Conservation (phyloP, 768 basidiomycete species). For the Amanita polypyramis region DNA sequence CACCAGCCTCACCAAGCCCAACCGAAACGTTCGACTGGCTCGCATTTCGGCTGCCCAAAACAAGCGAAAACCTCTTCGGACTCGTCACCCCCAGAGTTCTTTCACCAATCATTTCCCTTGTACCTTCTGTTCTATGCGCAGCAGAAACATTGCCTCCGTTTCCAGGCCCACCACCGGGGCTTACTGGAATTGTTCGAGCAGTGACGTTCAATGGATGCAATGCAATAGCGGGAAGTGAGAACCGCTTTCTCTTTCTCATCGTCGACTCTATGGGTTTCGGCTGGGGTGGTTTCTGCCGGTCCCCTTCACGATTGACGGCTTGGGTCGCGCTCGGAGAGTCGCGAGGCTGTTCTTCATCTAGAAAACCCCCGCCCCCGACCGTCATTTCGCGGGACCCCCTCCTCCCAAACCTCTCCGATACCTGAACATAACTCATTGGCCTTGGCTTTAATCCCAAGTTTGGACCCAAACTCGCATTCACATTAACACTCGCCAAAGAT, state of each 20-base stretch:
- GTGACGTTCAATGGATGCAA: slow-evolving; percentile 65
- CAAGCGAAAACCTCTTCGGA: slow-evolving; percentile 48
- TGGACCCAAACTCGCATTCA: no score
- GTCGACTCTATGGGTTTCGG: slow-evolving; percentile 10
- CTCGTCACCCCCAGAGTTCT: slow-evolving; percentile 10
- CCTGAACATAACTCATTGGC: slow-evolving; percentile 56
- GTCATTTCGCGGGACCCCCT: neutral
- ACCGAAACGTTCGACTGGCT: neutral
- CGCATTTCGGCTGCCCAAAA: slow-evolving; percentile 31
- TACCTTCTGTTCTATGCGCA: slow-evolving; percentile 6
- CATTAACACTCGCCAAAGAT: slow-evolving; percentile 7
- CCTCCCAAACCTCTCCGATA: slow-evolving; percentile 48
- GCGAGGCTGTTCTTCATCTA: neutral
- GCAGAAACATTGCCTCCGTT: slow-evolving; percentile 11
- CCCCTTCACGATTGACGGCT: neutral
- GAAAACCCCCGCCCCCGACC: neutral
- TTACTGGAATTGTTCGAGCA: slow-evolving; percentile 33
- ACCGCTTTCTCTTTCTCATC: slow-evolving; percentile 51
- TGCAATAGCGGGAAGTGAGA: slow-evolving; percentile 70
- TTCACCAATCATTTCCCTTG: neutral
- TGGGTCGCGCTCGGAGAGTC: neutral
- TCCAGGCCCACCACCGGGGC: slow-evolving; percentile 5
- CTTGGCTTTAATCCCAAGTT: slow-evolving; percentile 21
- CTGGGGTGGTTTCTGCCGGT: no score
- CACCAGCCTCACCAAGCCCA: neutral